phyloP scores from a whole-genome alignment of 306 rosid species.

The Quillaja saponaria region DNA sequence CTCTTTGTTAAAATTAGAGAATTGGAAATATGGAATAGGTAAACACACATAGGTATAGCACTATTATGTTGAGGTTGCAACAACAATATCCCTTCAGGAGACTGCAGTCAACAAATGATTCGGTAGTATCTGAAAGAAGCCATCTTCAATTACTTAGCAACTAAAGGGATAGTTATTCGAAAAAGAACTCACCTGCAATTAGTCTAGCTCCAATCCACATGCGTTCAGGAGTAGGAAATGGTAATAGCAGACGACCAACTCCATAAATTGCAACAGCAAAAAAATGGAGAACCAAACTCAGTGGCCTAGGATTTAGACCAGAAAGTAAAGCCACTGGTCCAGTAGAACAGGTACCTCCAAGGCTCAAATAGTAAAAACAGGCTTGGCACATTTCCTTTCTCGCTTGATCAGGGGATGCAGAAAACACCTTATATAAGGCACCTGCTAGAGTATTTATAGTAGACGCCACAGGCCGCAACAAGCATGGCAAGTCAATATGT shows the following conservation, averaged over 20 bases:
- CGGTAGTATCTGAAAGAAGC: no score
- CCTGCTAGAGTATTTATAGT: slow-evolving; percentile 94
- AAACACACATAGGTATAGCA: no score
- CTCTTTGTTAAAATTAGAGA: no score
- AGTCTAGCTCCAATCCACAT: slow-evolving; percentile 78
- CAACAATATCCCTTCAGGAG: no score
- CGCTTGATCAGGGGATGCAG: slow-evolving; percentile 87
- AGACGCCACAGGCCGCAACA: slow-evolving; percentile 88
- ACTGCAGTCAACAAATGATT: no score
- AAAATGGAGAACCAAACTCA: slow-evolving; percentile 90
- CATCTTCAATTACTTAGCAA: no score
- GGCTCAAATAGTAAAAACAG: slow-evolving; percentile 89
- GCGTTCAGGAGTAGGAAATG: slow-evolving; percentile 87
- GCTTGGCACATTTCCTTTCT: slow-evolving; percentile 97
- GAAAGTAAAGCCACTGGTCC: slow-evolving; percentile 90
- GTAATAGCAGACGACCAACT: slow-evolving; percentile 76
- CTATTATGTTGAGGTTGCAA: no score
- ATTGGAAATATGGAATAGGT: no score
- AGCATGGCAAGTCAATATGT: no score
- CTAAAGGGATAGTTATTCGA: no score
- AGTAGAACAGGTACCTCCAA: slow-evolving; percentile 77
- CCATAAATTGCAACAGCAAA: slow-evolving; percentile 89
- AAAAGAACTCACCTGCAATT: no score
- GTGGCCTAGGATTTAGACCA: slow-evolving; percentile 86
- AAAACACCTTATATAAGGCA: slow-evolving; percentile 87